Base-by-base conservation (phyloP, 2,329 filamentous ascomycete genomes). In the Trichoderma koningii region DNA sequence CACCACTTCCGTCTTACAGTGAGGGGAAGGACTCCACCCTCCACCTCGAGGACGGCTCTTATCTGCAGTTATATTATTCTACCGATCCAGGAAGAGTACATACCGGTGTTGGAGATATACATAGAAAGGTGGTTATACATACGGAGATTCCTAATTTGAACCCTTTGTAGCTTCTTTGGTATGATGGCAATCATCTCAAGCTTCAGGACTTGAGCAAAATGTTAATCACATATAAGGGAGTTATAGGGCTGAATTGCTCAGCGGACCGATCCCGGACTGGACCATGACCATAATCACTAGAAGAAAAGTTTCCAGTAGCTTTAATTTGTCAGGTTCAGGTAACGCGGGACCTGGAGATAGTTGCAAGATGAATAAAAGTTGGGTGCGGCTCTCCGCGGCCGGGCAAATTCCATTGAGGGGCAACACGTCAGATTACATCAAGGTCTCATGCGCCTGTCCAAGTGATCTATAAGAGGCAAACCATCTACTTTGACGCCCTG, bases 11-110 rank as follows among this genome's bases (percentile, higher is more conserved):
- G 47, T 30, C 21, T n/a, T 23, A 61, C 23, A 6, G 57, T 38
- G 57, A 61, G 57, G 57, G 57, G 47, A 61, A 62, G 2, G n/a
- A 44, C 59, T 41, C 48, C 59, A 62, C 57, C 19, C 59, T 45
- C 48, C 59, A 21, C 59, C 3, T 48, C n/a, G 17, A 41, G 26
- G 10, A 47, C 45, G n/a, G n/a, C 28, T 59, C 55, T 59, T 59
- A 34, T 59, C 44, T 48, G 55, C 44, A 10, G 53, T 53, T 53
- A 38, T 52, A 14, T 45, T 26, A 28, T 23, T 14, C 28, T 7
- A 15, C 28, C 14, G 17, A n/a, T 48, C n/a, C 42, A 52, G 44
- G 47, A 21, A 15, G 34, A 14, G 23, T 19, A 19, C 17, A 30
- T 19, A 19, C 17, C 26, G 12, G 19, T 1, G 17, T 12, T 21